Conservation (phyloP, 129 eudicot genomes). For the Glebionis coronaria region DNA sequence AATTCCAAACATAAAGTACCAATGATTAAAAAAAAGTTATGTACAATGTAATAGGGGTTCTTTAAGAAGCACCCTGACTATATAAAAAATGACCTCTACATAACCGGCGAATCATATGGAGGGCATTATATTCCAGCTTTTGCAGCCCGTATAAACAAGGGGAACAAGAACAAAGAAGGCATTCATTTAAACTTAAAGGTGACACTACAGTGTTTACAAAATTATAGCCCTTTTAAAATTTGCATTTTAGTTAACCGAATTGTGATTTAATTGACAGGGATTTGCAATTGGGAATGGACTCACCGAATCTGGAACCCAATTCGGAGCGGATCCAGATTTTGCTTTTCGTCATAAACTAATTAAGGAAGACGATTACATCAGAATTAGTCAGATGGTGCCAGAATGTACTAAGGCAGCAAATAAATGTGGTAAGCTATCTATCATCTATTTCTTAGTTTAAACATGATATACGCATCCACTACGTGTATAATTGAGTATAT, state of each 20-base stretch:
- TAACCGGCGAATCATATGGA: slow-evolving; percentile 91
- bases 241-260: slow-evolving; percentile 2
- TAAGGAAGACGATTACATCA: slow-evolving; percentile 29
- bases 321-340: slow-evolving; percentile 53
- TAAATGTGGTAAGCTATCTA: too few relatives aligned
- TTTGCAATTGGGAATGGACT: slow-evolving; percentile 92
- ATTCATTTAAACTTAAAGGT: slow-evolving; percentile 69
- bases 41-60: slow-evolving; percentile 45
- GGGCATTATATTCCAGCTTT: slow-evolving; percentile 92
- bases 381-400: slow-evolving; percentile 31
- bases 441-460: too few relatives aligned
- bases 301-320: slow-evolving; percentile 71
- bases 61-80: slow-evolving; percentile 65
- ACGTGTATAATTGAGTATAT: too few relatives aligned
- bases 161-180: slow-evolving; percentile 69
- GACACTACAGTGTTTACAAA: neutral
- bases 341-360: slow-evolving; percentile 50
- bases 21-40: neutral
- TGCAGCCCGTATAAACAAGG: slow-evolving; percentile 68
- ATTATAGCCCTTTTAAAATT: neutral
- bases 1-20: neutral
- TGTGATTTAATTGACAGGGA: slow-evolving; percentile 42
- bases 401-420: too few relatives aligned
- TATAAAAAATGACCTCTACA: slow-evolving; percentile 55
- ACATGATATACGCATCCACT: too few relatives aligned